Base-by-base conservation (phyloP, 139 green algal species). In the Chlamydomonas schloesseri region DNA sequence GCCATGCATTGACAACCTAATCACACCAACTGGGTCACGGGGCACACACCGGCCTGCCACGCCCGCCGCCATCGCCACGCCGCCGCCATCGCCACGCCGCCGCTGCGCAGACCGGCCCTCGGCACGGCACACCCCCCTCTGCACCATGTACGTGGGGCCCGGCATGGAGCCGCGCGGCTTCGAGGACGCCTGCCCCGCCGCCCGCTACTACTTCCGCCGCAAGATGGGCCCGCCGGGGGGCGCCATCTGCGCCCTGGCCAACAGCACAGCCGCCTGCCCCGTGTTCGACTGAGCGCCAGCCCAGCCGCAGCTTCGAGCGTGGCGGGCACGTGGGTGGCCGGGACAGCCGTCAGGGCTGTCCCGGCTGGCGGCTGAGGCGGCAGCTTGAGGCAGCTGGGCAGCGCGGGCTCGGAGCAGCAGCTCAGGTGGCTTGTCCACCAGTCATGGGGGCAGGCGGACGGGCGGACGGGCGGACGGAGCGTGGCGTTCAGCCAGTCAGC, bases 121-220 rank as follows among this genome's bases (percentile, higher is more conserved):
- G 65, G 64, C 68, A 36, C 79, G 36, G 47, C 79, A 73, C 67
- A 36, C 37, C 60, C 71, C 88, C 47, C 88, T 92, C 21, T 92
- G 89, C 85, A 81, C 82, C 69, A 92, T 92, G 89, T 92, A 89
- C 50, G 67, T 86, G n/a, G 85, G 89, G 0, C 84, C 89, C 0
- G n/a, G 28, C 24, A 53, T 87, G 65, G 58, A 88, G 68, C 62
- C 53, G 31, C 64, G 73, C 42, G 73, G 73, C 71, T 91, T 78
- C 53, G 53, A 74, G 42, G 83, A 91, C 79, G 50, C 78, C n/a
- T 91, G 88, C 65, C 88, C 88, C 1, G 0, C 57, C 18, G 85
- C 85, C 3, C 29, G 31, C 15, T 92, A 90, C 74, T 92, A 88
- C 75, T 90, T 92, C 17, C 81, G 89, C 14, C 69, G 89, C 3